Base-by-base conservation (phyloP, 2,329 filamentous ascomycete species). In the Aureobasidium melanogenum region DNA sequence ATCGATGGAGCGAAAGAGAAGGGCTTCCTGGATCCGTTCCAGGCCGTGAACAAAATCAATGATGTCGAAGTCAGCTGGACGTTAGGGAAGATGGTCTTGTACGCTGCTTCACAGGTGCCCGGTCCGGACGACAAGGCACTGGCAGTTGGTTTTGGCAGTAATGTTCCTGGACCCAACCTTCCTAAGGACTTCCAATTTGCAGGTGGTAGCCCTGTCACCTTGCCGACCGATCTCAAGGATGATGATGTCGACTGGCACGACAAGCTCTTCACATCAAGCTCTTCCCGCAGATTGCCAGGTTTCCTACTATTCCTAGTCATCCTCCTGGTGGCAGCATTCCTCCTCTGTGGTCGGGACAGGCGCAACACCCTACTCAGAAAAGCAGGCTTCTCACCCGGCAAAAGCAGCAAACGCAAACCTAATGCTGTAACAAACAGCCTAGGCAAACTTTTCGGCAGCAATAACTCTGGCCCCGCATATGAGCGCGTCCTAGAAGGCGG, bases 31-130 rank as follows among this genome's bases (percentile, higher is more conserved):
- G 87, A 94, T 67, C 84, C 93, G 0, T 99, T 99, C 76, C 89
- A 93, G 71, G 90, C 94, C 0, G 88, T 97, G 32, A 86, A 99
- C 74, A 94, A 94, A 73, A 92, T 99, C 66, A 85, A 91, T 67
- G 89, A 87, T 19, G 87, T 91, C 7, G 95, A 99, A 77, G 88
- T 99, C 19, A 96, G 90, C 77, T 99, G 94, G 94, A 97, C 94
- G 0, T 78, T 99, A 5, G 94, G 94, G 1, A 96, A 97, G 71
- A 97, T 97, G 82, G 84, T 99, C 7, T 82, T 99, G 5, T 97
- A 97, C 68, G 94, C 94, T 5, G 87, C 93, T 0, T 94, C 91
- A 3, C 91, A 97, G 72, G 81, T 99, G 6, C 87, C 89, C 1
- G 82, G 89, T 0, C 80, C 78, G 1, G 64, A 65, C 19, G 43